Conservation (phyloP, 495 filamentous ascomycete genomes). For the Aspergillus incahuasiensis region DNA sequence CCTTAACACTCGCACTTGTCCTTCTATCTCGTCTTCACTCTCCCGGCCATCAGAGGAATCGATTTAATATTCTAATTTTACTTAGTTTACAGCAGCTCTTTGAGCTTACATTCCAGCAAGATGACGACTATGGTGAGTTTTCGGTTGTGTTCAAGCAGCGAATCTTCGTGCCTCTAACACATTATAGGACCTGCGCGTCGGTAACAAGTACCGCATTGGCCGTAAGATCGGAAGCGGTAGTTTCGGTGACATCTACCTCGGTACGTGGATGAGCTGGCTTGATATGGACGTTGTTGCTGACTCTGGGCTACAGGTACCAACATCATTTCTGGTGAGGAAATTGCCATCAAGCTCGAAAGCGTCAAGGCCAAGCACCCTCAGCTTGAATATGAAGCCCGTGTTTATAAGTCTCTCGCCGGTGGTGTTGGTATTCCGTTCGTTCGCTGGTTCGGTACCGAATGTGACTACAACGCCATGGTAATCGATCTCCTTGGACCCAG, state of each 20-base stretch:
- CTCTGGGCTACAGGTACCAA: conserved; percentile 67
- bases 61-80: conserved; percentile 5
- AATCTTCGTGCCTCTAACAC: conserved; percentile 16
- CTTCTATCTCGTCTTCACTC: conserved; percentile 17
- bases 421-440: conserved; percentile 99
- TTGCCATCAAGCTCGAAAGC: conserved; percentile 99
- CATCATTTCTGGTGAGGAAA: conserved; percentile 99
- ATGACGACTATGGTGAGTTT: conserved; percentile 49
- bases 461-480: conserved; percentile 99
- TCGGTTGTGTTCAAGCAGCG: neutral
- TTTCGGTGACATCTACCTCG: conserved; percentile 99
- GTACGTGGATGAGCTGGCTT: conserved; percentile 37
- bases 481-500: conserved; percentile 96
- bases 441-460: conserved; percentile 99
- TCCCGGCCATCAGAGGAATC: conserved; percentile 12
- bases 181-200: conserved; percentile 90
- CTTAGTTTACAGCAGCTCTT: conserved; percentile 31
- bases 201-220: conserved; percentile 99
- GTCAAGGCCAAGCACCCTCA: conserved; percentile 99
- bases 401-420: conserved; percentile 98
- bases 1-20: neutral
- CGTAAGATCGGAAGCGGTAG: conserved; percentile 98
- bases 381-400: conserved; percentile 98
- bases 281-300: neutral
- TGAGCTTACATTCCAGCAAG: conserved; percentile 34